Percentiles rank a stretch among this genome's conserved stretches.
Evolutionary conservation across 2,329 filamentous ascomycete genomes (phyloP).

Genomic region (Cordyceps tenuipes): DNA sequence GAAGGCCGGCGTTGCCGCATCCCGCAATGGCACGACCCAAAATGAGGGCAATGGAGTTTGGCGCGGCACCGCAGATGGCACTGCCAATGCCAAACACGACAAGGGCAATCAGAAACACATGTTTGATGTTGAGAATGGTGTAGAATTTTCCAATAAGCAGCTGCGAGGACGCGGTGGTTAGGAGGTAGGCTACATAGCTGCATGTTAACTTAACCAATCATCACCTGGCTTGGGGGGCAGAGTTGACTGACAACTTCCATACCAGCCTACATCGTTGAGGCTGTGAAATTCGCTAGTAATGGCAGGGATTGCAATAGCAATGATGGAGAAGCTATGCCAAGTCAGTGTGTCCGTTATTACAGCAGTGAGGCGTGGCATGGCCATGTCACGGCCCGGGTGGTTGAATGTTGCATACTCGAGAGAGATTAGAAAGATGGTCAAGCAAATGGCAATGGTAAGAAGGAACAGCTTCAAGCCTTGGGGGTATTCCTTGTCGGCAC

Average conservation of each 20-base stretch:
- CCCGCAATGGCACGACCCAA: slow-evolving; percentile 13
- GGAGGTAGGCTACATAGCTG: not conserved
- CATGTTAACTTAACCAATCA: not conserved
- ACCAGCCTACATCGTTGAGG: not conserved
- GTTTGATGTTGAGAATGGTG: slow-evolving; percentile 33
- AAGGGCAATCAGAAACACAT: slow-evolving; percentile 21
- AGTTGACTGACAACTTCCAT: not conserved
- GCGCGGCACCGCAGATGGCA: slow-evolving; percentile 31
- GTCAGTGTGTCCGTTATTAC: not conserved
- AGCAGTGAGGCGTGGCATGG: not conserved
- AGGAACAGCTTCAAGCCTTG: not conserved
- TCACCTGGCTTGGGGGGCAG: not conserved
- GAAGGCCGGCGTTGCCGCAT: slow-evolving; percentile 11
- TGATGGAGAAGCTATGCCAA: not conserved
- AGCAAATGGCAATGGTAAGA: not conserved
- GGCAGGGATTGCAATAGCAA: not conserved
- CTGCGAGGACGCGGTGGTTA: not conserved
- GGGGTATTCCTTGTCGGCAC: not conserved
- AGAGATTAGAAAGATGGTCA: not conserved
- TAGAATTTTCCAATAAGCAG: slow-evolving; percentile 2
- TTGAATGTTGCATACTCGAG: not conserved
- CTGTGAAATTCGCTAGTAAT: not conserved
- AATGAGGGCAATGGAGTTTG: slow-evolving; percentile 22
- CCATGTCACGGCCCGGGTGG: not conserved
- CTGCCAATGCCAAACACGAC: slow-evolving; percentile 19